Evolutionary conservation across 768 basidiomycete species (phyloP).

Genomic region (Udeniomyces megalosporus): DNA sequence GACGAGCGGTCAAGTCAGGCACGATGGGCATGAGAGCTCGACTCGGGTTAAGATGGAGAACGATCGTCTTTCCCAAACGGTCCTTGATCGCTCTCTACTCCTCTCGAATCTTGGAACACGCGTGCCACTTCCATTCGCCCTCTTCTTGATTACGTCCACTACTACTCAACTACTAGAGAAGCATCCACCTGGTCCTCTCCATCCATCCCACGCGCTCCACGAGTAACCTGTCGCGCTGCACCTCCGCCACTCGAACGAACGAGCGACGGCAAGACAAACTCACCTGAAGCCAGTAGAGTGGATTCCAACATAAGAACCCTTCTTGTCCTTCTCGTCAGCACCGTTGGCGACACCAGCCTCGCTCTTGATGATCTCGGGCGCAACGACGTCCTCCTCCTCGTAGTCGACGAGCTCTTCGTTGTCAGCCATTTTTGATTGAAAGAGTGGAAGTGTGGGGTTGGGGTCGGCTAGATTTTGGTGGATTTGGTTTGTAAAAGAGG

Average conservation of each 20-base stretch:
- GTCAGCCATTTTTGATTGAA: constrained; percentile 14
- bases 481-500: neutral
- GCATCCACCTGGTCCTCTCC: too few relatives aligned
- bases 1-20: too few relatives aligned
- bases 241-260: too few relatives aligned
- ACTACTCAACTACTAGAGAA: too few relatives aligned
- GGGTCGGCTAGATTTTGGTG: neutral
- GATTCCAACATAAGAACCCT: constrained; percentile 91
- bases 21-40: too few relatives aligned
- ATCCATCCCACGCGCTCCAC: too few relatives aligned
- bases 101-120: too few relatives aligned
- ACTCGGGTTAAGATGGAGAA: too few relatives aligned
- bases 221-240: too few relatives aligned
- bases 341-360: constrained; percentile 17
- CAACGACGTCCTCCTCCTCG: constrained; percentile 17
- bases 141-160: too few relatives aligned
- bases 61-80: too few relatives aligned
- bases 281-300: constrained; percentile 99
- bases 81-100: neutral
- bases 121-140: too few relatives aligned
- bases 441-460: neutral
- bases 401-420: constrained; percentile 17
- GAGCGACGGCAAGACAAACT: constrained; percentile 19
- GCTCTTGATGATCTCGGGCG: constrained; percentile 11
- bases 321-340: constrained; percentile 60